Evolutionary conservation across 148 eudicot genomes (phyloP), one percentile per base, ranked within the genome.

Genomic region (Vaccinium corymbosum): DNA sequence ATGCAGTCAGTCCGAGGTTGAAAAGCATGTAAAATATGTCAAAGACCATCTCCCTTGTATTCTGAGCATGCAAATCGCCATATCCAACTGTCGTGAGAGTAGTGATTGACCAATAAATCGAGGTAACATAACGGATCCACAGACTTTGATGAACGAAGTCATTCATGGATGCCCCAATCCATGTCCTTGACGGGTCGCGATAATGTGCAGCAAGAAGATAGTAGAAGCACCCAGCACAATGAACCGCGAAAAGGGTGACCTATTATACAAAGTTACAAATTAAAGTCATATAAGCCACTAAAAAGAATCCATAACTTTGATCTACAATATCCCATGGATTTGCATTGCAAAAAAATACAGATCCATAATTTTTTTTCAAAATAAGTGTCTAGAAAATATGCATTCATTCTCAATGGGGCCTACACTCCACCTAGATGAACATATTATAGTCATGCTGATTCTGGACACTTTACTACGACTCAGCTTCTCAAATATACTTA

Each of bases 71-170:
- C 79, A 94, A 90, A 86, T 95, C 97, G 1, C 97, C 98, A 81
- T 94, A 95, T 13, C 98, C 98, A 38, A 94, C 95, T 10, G 97
- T 95, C 3, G 94, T 89, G 77, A 95, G 86, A 66, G 98, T 95
- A n/a, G 97, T 94, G 83, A 95, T 95, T 50, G 97, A 93, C 98
- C 98, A 95, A 81, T 95, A 95, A 48, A 94, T 89, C 0, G 98
- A 86, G 81, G 91, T 94, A 61, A 93, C 88, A 84, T 95, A 95
- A 22, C 92, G 88, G 49, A 89, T 88, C 97, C 94, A 94, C 55
- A 93, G 12, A 82, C 98, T 93, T 75, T 72, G 20, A 16, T 88
- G 32, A 61, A 71, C 86, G 64, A 94, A 94, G 83, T 91, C 86
- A 16, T 22, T 90, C 82, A 83, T 82, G 48, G 88, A 29, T 77